These are phyloP conservation scores for Rutidosis leptorrhynchoides DNA, from an alignment of 129 eudicot genomes.

Conservation along the genomic window DNA sequence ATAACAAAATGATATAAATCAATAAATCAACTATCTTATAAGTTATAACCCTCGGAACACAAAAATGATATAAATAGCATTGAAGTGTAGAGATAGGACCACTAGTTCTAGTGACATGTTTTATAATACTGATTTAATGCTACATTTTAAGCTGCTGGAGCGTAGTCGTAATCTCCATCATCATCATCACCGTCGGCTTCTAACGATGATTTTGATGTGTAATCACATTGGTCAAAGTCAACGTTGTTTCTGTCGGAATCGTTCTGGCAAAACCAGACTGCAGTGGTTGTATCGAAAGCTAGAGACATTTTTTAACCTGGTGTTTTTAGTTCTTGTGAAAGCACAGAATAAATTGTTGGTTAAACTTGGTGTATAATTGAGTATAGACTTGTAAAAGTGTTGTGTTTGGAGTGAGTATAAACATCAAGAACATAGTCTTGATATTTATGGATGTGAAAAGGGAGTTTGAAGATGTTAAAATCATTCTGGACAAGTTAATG, in stretches of 20 bases:
- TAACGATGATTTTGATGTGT: slow-evolving; percentile 20
- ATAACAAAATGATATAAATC: no score
- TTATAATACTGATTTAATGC: not conserved
- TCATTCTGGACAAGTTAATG: slow-evolving; percentile 11
- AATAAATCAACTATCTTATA: no score
- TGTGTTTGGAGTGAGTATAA: slow-evolving; percentile 7
- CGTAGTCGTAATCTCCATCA: slow-evolving; percentile 35
- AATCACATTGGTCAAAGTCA: slow-evolving; percentile 15
- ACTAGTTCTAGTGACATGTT: not conserved
- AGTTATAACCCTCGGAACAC: no score
- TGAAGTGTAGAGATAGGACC: no score
- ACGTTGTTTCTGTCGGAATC: slow-evolving; percentile 30
- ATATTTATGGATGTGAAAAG: slow-evolving; percentile 1
- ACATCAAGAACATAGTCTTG: not conserved
- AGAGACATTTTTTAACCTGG: slow-evolving; percentile 21
- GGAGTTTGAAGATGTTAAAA: not conserved
- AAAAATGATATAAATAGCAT: no score
- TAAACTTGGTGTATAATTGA: not conserved
- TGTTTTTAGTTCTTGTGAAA: not conserved
- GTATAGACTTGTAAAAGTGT: not conserved
- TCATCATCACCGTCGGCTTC: slow-evolving; percentile 35
- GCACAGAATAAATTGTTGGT: not conserved
- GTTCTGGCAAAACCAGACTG: slow-evolving; percentile 19
- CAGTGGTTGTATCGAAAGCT: slow-evolving; percentile 4
- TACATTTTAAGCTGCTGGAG: slow-evolving; percentile 23